Conservation (phyloP, 2,329 filamentous ascomycete genomes). For the Penicillium capsulatum region DNA sequence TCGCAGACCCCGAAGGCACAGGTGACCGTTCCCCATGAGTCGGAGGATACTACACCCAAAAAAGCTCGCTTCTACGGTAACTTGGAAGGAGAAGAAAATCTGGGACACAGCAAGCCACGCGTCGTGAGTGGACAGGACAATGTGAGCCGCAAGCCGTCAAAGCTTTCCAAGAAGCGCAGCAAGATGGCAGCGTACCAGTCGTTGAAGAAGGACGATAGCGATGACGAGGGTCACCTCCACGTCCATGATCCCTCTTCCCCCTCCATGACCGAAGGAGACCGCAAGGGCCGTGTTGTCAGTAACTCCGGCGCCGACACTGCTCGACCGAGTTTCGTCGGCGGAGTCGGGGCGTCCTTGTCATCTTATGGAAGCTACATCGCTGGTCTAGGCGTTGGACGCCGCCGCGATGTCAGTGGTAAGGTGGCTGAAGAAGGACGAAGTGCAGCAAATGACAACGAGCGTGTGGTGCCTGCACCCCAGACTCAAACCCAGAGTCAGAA, state of each 20-base stretch:
- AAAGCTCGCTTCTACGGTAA: constrained; percentile 42
- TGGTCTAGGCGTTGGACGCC: constrained; percentile 42
- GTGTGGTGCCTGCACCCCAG: constrained; percentile 4
- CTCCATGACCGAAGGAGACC: constrained; percentile 29
- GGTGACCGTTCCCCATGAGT: constrained; percentile 18
- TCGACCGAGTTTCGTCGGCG: constrained; percentile 18
- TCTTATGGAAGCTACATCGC: constrained; percentile 44
- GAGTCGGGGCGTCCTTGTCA: constrained; percentile 29
- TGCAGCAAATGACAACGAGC: constrained; percentile 19
- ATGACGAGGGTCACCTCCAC: constrained; percentile 18
- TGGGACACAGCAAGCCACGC: constrained; percentile 21
- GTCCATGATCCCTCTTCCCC: constrained; percentile 7
- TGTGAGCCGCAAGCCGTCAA: constrained; percentile 26
- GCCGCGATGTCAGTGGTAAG: constrained; percentile 47
- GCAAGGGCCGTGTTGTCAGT: constrained; percentile 44
- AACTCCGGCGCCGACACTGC: constrained; percentile 41
- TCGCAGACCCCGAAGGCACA: constrained; percentile 25
- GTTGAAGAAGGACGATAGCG: constrained; percentile 30
- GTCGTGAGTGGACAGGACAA: constrained; percentile 22
- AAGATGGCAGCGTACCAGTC: constrained; percentile 33
- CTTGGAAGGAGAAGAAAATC: constrained; percentile 26
- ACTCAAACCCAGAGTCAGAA: constrained; percentile 13
- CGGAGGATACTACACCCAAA: constrained; percentile 29
- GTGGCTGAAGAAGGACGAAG: constrained; percentile 45
- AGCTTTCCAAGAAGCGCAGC: constrained; percentile 31